Evolutionary conservation across 306 rosid genomes (phyloP), one percentile per base, ranked within the genome.

Genomic region (Sechiopsis laciniata): DNA sequence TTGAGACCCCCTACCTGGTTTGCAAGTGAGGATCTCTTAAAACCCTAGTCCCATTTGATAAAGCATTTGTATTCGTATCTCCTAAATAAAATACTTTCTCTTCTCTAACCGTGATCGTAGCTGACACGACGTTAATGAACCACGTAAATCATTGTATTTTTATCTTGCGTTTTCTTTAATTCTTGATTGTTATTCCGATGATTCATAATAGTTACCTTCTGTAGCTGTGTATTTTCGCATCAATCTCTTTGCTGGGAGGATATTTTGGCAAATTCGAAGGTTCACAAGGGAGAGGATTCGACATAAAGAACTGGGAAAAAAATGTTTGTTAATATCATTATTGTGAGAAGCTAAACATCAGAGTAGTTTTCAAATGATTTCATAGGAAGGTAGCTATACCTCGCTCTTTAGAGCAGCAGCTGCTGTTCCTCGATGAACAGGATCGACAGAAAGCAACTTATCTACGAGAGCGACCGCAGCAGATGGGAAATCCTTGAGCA

Each of bases 171-270:
- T 42, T 42, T 42, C 48, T 42, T 42, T 42, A 42, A 7, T 42
- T 42, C 11, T 42, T 42, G 48, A 42, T 42, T 42, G 48, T 42
- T 9, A 12, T 42, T 42, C 48, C 48, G 48, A 9, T 42, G 8
- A 42, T 42, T 42, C 48, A 42, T 42, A 42, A 42, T 8, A 42
- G 14, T 24, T 90, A 93, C 98, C 96, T 87, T 86, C 88, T 85
- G 57, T 80, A 81, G 81, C 80, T 87, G 77, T 82, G 85, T 78
- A 90, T 74, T 78, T 88, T 93, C 35, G 84, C 84, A 82, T 93
- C 94, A 32, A 93, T 93, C 86, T 93, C 98, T 85, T 93, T 93
- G 85, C 94, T 86, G 32, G 97, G 96, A 71, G 94, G 96, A 83
- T 88, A 93, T 80, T 85, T 90, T 50, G 97, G 98, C 76, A 93